Conservation (phyloP, 169 alveolate species). For the Amoebophrya sp. region DNA sequence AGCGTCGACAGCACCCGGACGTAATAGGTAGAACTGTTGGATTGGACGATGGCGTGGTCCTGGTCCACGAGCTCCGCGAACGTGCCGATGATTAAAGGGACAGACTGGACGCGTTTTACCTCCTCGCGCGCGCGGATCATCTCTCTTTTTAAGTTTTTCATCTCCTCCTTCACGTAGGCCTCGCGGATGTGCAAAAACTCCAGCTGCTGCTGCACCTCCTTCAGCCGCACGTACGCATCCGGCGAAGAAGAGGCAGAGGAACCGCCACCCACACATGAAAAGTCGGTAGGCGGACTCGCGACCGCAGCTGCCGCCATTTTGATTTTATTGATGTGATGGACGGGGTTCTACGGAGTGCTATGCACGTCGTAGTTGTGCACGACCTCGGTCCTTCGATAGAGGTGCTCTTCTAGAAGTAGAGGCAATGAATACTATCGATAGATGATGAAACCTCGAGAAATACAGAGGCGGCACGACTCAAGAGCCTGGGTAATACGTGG, state of each 20-base stretch:
- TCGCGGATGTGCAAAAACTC: neutral
- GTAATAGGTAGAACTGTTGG: conserved; percentile 75
- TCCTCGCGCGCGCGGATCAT: conserved; percentile 97
- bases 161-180: no score
- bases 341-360: no score
- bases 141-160: no score
- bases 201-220: neutral
- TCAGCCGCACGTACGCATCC: neutral
- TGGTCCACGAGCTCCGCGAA: conserved; percentile 94
- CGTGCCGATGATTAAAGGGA: conserved; percentile 96
- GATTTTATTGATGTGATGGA: no score
- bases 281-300: no score
- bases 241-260: neutral
- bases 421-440: no score
- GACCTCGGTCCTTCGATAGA: no score
- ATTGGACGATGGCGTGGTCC: conserved; percentile 84
- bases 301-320: neutral
- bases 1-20: conserved; percentile 94
- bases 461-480: no score
- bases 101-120: conserved; percentile 90
- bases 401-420: no score
- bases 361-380: no score
- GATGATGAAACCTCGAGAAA: no score
- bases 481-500: no score
- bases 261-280: neutral